These are phyloP conservation scores for Barnettozyma populi DNA, from an alignment of 805 yeast species.

Conservation along the genomic window DNA sequence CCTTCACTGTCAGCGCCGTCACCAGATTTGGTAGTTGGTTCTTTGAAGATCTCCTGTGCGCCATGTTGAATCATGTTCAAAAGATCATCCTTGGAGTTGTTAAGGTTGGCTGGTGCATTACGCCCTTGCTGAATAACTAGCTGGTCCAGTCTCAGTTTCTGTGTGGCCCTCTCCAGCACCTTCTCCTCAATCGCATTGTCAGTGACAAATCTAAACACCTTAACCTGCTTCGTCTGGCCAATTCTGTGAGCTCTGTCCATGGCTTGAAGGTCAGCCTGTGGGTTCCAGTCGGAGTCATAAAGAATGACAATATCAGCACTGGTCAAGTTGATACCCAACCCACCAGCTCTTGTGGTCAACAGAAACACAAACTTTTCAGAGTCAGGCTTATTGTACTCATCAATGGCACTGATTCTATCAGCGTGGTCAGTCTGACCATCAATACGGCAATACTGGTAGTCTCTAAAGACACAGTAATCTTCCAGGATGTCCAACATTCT, in stretches of 20 bases:
- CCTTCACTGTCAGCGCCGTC: slow-evolving; percentile 17
- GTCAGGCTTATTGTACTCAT: slow-evolving; percentile 72
- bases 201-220: slow-evolving; percentile 70
- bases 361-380: slow-evolving; percentile 68
- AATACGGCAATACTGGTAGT: slow-evolving; percentile 67
- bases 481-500: slow-evolving; percentile 75
- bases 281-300: slow-evolving; percentile 84
- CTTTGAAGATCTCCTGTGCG: slow-evolving; percentile 54
- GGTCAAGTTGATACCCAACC: slow-evolving; percentile 78
- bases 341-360: slow-evolving; percentile 85
- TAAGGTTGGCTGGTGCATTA: slow-evolving; percentile 28
- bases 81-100: slow-evolving; percentile 61
- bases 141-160: slow-evolving; percentile 72
- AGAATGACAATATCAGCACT: slow-evolving; percentile 74
- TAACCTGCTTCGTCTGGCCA: slow-evolving; percentile 81
- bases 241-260: slow-evolving; percentile 89
- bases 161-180: slow-evolving; percentile 76
- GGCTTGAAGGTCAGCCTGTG: slow-evolving; percentile 84
- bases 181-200: slow-evolving; percentile 83
- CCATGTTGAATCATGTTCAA: slow-evolving; percentile 81
- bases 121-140: slow-evolving; percentile 79
- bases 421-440: slow-evolving; percentile 81
- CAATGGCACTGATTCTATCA: slow-evolving; percentile 70
- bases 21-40: slow-evolving; percentile 11
- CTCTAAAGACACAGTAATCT: slow-evolving; percentile 70